Percentiles rank a stretch among this genome's conserved stretches.
These are phyloP conservation scores for Rhizopogon vulgaris DNA, from an alignment of 768 basidiomycete species.

Conservation along the genomic window DNA sequence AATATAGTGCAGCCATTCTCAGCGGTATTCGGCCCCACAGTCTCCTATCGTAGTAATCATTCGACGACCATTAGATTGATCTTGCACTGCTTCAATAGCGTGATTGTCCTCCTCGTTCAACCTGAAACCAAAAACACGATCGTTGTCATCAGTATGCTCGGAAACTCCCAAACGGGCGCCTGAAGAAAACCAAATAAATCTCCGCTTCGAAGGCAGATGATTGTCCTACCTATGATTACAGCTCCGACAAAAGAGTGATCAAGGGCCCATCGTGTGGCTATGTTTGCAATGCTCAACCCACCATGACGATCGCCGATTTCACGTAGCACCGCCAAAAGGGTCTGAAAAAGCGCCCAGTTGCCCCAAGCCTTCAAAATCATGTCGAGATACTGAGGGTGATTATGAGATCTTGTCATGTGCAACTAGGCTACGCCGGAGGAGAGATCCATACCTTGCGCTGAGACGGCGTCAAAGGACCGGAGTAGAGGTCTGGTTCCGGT, in stretches of 20 bases:
- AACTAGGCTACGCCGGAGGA: neutral
- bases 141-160: constrained; percentile 68
- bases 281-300: constrained; percentile 64
- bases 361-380: constrained; percentile 80
- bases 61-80: constrained; percentile 50
- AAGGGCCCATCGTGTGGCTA: constrained; percentile 79
- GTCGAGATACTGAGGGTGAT: constrained; percentile 63
- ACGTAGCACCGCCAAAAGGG: constrained; percentile 51
- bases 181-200: constrained; percentile 20
- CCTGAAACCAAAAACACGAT: constrained; percentile 50
- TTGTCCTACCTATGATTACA: constrained; percentile 59
- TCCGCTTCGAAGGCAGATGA: constrained; percentile 4
- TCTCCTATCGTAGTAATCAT: constrained; percentile 72
- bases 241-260: constrained; percentile 75
- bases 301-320: constrained; percentile 63
- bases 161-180: constrained; percentile 71
- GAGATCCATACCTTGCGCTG: constrained; percentile 63
- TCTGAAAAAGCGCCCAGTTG: constrained; percentile 69
- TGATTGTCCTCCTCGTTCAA: constrained; percentile 51
- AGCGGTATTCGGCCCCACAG: constrained; percentile 82
- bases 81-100: constrained; percentile 59
- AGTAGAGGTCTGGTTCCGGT: constrained; percentile 68
- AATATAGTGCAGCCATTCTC: constrained; percentile 7
- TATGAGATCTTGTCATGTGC: neutral
- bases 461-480: constrained; percentile 65